phyloP scores from a whole-genome alignment of 306 rosid genomes.

The Castanea crenata region DNA sequence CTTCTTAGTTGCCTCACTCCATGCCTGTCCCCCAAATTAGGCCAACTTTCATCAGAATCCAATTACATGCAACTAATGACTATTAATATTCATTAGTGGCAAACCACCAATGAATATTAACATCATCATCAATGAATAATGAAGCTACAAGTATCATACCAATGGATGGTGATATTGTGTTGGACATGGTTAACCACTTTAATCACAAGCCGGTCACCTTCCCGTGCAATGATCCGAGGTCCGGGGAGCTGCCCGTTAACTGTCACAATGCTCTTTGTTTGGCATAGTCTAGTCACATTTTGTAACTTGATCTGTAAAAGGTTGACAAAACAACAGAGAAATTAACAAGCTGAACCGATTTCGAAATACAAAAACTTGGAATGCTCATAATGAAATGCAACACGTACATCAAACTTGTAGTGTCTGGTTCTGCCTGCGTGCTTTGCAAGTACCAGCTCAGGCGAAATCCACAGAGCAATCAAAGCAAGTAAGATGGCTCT shows the following conservation, averaged over 20 bases:
- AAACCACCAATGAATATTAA: too few species aligned
- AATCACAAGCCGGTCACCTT: conserved; percentile 60
- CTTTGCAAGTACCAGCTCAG: conserved; percentile 38
- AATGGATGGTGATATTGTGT: conserved; percentile 57
- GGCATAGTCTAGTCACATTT: conserved; percentile 64
- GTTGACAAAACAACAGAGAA: neutral
- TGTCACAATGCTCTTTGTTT: conserved; percentile 66
- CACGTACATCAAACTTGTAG: conserved; percentile 56
- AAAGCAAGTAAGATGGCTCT: conserved; percentile 22
- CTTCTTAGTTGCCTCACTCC: conserved; percentile 58
- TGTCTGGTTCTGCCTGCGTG: conserved; percentile 60
- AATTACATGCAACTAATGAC: conserved; percentile 4
- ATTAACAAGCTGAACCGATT: neutral
- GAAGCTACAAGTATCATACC: conserved; percentile 29
- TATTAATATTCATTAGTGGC: neutral
- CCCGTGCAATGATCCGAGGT: conserved; percentile 73
- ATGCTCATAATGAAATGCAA: conserved; percentile 5
- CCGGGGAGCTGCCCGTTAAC: conserved; percentile 70
- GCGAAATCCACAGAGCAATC: conserved; percentile 35
- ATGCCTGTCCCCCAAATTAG: conserved; percentile 35
- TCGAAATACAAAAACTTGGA: too few species aligned
- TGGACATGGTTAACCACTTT: conserved; percentile 64
- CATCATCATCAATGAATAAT: neutral
- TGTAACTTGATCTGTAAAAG: conserved; percentile 45
- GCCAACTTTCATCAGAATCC: neutral